These are phyloP conservation scores for Fabrea salina DNA, from an alignment of 169 alveolate genomes.

Conservation along the genomic window DNA sequence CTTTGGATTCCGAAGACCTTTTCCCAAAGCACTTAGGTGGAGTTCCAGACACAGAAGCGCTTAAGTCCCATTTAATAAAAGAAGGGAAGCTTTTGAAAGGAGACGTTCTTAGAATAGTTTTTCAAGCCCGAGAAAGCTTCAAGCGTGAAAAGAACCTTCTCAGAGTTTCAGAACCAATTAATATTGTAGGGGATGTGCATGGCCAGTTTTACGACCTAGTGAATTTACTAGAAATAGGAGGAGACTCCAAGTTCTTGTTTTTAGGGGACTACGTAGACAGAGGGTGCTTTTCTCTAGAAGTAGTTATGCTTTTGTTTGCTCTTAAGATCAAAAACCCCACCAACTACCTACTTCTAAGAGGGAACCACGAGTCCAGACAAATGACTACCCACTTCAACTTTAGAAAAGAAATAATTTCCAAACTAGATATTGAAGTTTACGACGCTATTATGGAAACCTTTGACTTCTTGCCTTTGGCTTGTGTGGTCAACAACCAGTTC, in stretches of 20 bases:
- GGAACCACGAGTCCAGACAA: conserved; percentile 97
- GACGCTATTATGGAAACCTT: conserved; percentile 89
- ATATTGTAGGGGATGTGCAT: conserved; percentile 95
- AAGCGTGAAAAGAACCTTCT: conserved; percentile 87
- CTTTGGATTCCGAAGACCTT: not conserved
- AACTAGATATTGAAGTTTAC: conserved; percentile 91
- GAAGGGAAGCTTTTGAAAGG: conserved; percentile 89
- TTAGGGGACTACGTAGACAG: conserved; percentile 98
- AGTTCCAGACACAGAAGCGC: conserved; percentile 86
- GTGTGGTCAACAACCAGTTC: conserved; percentile 76
- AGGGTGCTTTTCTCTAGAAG: conserved; percentile 93
- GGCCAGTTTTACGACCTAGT: conserved; percentile 87
- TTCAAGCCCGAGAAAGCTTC: conserved; percentile 63
- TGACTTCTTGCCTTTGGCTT: conserved; percentile 87
- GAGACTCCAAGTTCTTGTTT: conserved; percentile 85
- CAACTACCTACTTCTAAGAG: conserved; percentile 88
- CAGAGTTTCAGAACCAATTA: conserved; percentile 80
- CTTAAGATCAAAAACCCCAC: conserved; percentile 87
- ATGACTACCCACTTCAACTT: conserved; percentile 97
- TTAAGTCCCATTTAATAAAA: conserved; percentile 78
- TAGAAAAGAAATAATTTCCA: conserved; percentile 93
- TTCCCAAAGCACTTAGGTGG: conserved; percentile 33
- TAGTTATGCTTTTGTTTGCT: conserved; percentile 81
- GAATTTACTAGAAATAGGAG: conserved; percentile 80
- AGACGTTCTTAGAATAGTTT: conserved; percentile 74